Evolutionary conservation across 2,329 filamentous ascomycete genomes (phyloP).

Genomic region (Fusarium duplospermum): DNA sequence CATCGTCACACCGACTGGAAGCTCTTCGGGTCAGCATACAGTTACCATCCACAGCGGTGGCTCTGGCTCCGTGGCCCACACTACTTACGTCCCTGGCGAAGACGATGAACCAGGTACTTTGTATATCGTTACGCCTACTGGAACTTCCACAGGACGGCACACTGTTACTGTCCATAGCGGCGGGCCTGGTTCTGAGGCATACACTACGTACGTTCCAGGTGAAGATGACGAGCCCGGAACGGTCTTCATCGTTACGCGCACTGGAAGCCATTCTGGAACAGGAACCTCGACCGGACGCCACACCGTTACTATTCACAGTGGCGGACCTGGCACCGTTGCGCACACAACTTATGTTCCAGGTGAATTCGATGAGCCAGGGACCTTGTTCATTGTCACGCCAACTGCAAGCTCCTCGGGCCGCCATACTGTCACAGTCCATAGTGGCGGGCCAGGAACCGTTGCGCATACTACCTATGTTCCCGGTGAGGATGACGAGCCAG

Average conservation of each 20-base stretch:
- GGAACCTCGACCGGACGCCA: background rate
- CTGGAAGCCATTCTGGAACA: background rate
- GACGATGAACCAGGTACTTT: slow-evolving; percentile 6
- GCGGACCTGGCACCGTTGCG: background rate
- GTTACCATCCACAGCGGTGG: slow-evolving; percentile 1
- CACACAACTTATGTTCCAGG: background rate
- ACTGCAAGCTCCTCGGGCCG: background rate
- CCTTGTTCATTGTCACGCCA: background rate
- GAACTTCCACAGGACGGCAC: background rate
- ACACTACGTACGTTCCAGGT: background rate
- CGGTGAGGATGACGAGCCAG: background rate
- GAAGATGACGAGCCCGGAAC: background rate
- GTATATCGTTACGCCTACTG: slow-evolving; percentile 12
- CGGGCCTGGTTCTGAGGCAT: background rate
- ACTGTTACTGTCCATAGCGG: background rate
- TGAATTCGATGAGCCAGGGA: background rate
- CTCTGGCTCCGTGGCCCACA: background rate
- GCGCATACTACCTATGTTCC: background rate
- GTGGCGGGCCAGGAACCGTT: background rate
- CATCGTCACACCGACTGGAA: slow-evolving; percentile 11
- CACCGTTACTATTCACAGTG: background rate
- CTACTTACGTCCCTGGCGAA: background rate
- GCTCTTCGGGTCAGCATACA: background rate
- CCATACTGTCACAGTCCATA: background rate
- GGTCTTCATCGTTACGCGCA: background rate